A percentile compares a stretch with the other conserved stretches of the same genome.
phyloP scores from a whole-genome alignment of 2,329 filamentous ascomycete species.

The Seiridium unicorne region DNA sequence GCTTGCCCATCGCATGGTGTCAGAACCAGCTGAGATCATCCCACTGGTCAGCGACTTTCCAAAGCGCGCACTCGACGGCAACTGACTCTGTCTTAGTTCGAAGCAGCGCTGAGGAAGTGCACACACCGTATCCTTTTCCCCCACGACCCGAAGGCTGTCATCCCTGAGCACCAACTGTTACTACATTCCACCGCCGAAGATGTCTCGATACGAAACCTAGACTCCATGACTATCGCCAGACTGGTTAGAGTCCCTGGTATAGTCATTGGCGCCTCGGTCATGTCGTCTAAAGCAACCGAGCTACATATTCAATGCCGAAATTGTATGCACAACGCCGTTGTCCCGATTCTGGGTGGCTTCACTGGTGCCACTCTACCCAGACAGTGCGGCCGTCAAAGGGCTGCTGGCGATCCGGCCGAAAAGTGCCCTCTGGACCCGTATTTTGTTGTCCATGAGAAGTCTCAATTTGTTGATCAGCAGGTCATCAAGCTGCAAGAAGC shows the following conservation, averaged over 20 bases:
- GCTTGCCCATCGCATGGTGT: conserved; percentile 83
- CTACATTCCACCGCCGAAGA: conserved; percentile 89
- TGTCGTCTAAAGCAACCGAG: conserved; percentile 91
- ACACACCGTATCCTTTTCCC: conserved; percentile 93
- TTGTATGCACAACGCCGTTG: conserved; percentile 69
- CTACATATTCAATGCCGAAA: conserved; percentile 86
- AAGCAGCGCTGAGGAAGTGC: conserved; percentile 84
- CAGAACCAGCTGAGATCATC: conserved; percentile 88
- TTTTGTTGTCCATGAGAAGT: conserved; percentile 92
- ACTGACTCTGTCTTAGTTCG: conserved; percentile 62
- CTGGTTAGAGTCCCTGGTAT: conserved; percentile 97
- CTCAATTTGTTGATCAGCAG: conserved; percentile 94
- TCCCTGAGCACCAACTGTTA: conserved; percentile 92
- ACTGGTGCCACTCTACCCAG: conserved; percentile 82
- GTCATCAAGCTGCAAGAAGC: conserved; percentile 97
- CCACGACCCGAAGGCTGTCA: conserved; percentile 59
- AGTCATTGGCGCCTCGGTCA: conserved; percentile 93
- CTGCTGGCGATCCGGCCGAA: conserved; percentile 64
- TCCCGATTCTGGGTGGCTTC: conserved; percentile 82
- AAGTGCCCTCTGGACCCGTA: conserved; percentile 93
- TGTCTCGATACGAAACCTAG: conserved; percentile 90
- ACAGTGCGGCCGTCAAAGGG: conserved; percentile 64
- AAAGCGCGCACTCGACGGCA: not conserved
- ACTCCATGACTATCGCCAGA: conserved; percentile 87
- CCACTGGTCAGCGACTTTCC: conserved; percentile 65